Evolutionary conservation across 176 grass and related monocot species (phyloP).

Genomic region (Musa acuminata): DNA sequence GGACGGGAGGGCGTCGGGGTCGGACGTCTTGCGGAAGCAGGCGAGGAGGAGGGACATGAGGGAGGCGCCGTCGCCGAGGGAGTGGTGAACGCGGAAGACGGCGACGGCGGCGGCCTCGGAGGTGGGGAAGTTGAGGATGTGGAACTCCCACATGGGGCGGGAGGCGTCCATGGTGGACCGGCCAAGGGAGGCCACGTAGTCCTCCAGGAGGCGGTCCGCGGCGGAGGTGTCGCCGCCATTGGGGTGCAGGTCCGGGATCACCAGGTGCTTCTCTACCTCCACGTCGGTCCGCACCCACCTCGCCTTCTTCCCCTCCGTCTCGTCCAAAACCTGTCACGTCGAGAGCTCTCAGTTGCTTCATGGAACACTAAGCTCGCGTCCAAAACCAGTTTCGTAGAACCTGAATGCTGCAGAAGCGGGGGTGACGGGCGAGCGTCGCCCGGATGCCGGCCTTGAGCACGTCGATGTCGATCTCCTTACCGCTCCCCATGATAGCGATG

Average conservation of each 20-base stretch:
- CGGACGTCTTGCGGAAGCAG: conserved; percentile 56
- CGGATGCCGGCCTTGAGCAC: background rate
- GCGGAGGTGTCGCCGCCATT: conserved; percentile 11
- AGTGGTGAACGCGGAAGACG: conserved; percentile 57
- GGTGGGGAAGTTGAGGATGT: conserved; percentile 76
- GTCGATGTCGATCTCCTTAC: background rate
- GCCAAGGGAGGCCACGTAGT: conserved; percentile 64
- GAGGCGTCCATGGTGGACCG: conserved; percentile 40
- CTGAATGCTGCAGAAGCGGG: background rate
- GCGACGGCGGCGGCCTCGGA: conserved; percentile 36
- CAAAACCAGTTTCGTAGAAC: background rate
- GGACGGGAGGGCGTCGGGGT: conserved; percentile 37
- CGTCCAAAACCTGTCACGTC: conserved; percentile 23
- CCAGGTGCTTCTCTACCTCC: conserved; percentile 59
- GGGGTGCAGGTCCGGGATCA: conserved; percentile 42
- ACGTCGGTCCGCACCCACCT: conserved; percentile 59
- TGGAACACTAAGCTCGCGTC: too few relatives aligned
- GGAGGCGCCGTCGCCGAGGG: conserved; percentile 77
- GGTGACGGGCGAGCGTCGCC: background rate
- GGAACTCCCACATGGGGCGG: conserved; percentile 83
- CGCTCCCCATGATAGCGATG: background rate
- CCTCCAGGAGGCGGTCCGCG: conserved; percentile 53
- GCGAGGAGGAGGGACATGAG: conserved; percentile 48
- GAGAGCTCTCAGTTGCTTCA: too few relatives aligned
- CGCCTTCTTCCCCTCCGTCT: conserved; percentile 15